Evolutionary conservation across 164 flowering plant species (phyloP), one percentile per base, ranked within the genome.

Genomic region (Liriodendron chinense): DNA sequence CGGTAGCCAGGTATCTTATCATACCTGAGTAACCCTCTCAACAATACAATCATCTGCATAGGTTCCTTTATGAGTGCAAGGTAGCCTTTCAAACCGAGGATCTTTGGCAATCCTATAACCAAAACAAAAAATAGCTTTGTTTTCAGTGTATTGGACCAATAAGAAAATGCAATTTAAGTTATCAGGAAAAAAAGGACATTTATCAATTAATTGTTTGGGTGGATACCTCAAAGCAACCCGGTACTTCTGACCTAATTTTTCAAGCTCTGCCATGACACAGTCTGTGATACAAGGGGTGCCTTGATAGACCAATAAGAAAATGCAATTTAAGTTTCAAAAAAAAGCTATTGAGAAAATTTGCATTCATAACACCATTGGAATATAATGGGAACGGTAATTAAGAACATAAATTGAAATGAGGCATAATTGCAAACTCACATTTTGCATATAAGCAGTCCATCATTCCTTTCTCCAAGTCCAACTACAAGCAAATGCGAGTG

Each of bases 31-130:
- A 72, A 94, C 97, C 80, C 98, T 85, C 2, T 94, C 94, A 69
- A 96, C 97, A 70, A 94, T 53, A 64, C 98, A 96, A 78, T 96
- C 99, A 92, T 96, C 98, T 79, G 99, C 99, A 86, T 96, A 96
- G 6, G 97, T 96, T 80, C 99, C 99, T 82, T 92, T 92, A 77
- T 94, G 99, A 68, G 85, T 84, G 80, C 97, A 96, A 6, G 93
- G 93, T 10, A 96, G 82, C 80, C 98, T 94, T 78, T 92, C 97
- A 81, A 94, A 96, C 63, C 96, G 91, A 74, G 97, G 98, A 81
- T 96, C 98, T 81, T 96, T 94, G 0, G 99, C 98, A 81, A 94
- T 89, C 85, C 99, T 96, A 81, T 67, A 64, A 73, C n/a, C 71
- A 69, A 22, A 48, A 22, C 14, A 65, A 43, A 69, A 21, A 9